Evolutionary conservation across 2,329 filamentous ascomycete genomes (phyloP).

Genomic region (Fusarium penzigii): DNA sequence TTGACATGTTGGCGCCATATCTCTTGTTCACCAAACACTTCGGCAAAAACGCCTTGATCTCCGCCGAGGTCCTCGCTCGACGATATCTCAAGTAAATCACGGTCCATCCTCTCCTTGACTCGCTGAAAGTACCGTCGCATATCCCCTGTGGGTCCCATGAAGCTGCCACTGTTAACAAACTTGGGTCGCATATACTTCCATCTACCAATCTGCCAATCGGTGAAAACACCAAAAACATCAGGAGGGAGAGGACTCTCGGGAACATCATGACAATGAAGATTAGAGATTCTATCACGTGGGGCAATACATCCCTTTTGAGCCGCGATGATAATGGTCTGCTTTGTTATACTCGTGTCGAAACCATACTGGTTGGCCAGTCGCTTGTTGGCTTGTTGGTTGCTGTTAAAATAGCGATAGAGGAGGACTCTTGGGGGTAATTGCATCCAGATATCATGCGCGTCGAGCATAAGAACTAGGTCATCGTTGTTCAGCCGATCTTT

Average conservation of each 20-base stretch:
- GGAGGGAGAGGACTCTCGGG: slow-evolving; percentile 25
- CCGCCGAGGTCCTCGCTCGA: slow-evolving; percentile 21
- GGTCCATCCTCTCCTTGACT: slow-evolving; percentile 28
- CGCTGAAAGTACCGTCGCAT: slow-evolving; percentile 28
- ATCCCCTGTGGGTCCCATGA: slow-evolving; percentile 32
- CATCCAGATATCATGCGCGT: slow-evolving; percentile 35
- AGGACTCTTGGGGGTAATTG: slow-evolving; percentile 32
- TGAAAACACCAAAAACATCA: slow-evolving; percentile 25
- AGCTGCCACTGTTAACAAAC: slow-evolving; percentile 33
- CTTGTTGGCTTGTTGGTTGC: slow-evolving; percentile 23
- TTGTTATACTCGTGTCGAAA: slow-evolving; percentile 17
- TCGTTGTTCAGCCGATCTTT: slow-evolving; percentile 24
- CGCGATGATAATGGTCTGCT: slow-evolving; percentile 27
- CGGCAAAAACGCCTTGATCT: slow-evolving; percentile 35
- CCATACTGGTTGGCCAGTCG: slow-evolving; percentile 19
- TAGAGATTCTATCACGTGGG: slow-evolving; percentile 23
- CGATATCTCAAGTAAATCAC: slow-evolving; percentile 15
- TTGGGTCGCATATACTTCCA: slow-evolving; percentile 29
- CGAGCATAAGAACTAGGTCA: slow-evolving; percentile 31
- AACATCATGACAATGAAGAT: slow-evolving; percentile 25
- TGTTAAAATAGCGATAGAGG: slow-evolving; percentile 27
- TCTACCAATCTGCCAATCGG: slow-evolving; percentile 15
- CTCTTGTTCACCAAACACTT: slow-evolving; percentile 33
- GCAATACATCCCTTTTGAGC: slow-evolving; percentile 29
- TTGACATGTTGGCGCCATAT: slow-evolving; percentile 21